Percentiles rank a stretch among this genome's conserved stretches.
phyloP scores from a whole-genome alignment of 2,329 filamentous ascomycete species.

The Coccinonectria pachysandricola region DNA sequence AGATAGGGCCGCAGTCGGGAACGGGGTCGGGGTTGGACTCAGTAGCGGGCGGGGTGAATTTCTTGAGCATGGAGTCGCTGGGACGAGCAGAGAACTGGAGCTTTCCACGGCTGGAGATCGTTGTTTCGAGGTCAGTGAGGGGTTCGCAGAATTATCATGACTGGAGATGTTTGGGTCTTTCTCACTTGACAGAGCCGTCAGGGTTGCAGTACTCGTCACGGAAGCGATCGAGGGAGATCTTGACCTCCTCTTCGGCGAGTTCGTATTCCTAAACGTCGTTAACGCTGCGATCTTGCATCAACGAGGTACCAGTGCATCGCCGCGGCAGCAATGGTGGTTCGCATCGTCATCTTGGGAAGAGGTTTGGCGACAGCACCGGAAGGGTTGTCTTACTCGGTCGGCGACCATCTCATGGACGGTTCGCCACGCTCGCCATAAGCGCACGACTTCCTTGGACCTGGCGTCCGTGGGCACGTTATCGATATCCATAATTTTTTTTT shows the following conservation, averaged over 20 bases:
- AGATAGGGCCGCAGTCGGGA: slow-evolving; percentile 76
- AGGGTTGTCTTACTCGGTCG: slow-evolving; percentile 76
- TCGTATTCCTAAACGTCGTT: slow-evolving; percentile 95
- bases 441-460: slow-evolving; percentile 44
- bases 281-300: no score
- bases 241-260: slow-evolving; percentile 78
- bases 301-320: no score
- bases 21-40: slow-evolving; percentile 58
- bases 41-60: slow-evolving; percentile 66
- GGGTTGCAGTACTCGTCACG: slow-evolving; percentile 58
- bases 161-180: no score
- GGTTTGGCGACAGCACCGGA: no score
- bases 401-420: slow-evolving; percentile 92
- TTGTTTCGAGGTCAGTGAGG: slow-evolving; percentile 1
- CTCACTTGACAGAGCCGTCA: slow-evolving; percentile 69
- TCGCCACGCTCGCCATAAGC: slow-evolving; percentile 88
- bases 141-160: no score
- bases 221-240: slow-evolving; percentile 78
- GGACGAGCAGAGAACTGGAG: slow-evolving; percentile 86
- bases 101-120: slow-evolving; percentile 54
- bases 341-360: no score
- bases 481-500: slow-evolving; percentile 24
- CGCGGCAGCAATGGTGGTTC: no score
- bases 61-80: slow-evolving; percentile 71
- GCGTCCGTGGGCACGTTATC: slow-evolving; percentile 36